These are phyloP conservation scores for Aspergillus mulundensis DNA, from an alignment of 495 filamentous ascomycete species.

Conservation along the genomic window DNA sequence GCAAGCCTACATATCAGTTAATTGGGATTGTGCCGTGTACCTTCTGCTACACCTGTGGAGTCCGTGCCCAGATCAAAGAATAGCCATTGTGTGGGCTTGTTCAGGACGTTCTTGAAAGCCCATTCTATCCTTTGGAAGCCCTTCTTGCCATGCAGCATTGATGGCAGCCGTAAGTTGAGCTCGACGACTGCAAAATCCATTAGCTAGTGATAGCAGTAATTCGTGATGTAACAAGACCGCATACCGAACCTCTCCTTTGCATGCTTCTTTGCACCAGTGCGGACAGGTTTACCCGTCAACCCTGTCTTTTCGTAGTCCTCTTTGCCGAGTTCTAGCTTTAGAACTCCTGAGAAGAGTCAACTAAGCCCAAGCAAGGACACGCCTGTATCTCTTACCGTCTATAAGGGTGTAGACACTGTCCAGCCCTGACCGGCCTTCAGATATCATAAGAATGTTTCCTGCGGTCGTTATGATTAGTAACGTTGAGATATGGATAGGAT, in stretches of 20 bases:
- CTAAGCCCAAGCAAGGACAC: background rate
- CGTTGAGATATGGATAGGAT: background rate
- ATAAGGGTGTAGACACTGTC: conserved; percentile 74
- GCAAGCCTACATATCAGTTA: background rate
- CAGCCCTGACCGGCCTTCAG: conserved; percentile 73
- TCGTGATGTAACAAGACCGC: background rate
- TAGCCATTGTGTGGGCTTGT: conserved; percentile 69
- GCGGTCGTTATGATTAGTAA: background rate
- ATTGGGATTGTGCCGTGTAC: conserved; percentile 14
- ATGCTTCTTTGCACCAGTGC: conserved; percentile 56
- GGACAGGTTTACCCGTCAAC: conserved; percentile 67
- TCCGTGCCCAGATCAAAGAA: conserved; percentile 59
- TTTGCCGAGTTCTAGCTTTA: conserved; percentile 76
- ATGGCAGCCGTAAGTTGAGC: conserved; percentile 70
- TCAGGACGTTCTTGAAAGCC: conserved; percentile 79
- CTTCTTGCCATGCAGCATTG: conserved; percentile 88
- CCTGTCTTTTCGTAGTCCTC: conserved; percentile 84
- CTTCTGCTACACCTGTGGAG: conserved; percentile 21
- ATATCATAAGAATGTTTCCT: conserved; percentile 91
- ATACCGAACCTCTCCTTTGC: conserved; percentile 55
- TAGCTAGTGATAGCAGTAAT: background rate
- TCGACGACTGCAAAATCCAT: conserved; percentile 59
- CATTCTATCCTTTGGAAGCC: conserved; percentile 82
- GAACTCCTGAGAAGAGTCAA: conserved; percentile 47
- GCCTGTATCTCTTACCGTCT: conserved; percentile 50